Evolutionary conservation across 495 filamentous ascomycete genomes (phyloP), one percentile per base, ranked within the genome.

Genomic region (Tuber calosporum): DNA sequence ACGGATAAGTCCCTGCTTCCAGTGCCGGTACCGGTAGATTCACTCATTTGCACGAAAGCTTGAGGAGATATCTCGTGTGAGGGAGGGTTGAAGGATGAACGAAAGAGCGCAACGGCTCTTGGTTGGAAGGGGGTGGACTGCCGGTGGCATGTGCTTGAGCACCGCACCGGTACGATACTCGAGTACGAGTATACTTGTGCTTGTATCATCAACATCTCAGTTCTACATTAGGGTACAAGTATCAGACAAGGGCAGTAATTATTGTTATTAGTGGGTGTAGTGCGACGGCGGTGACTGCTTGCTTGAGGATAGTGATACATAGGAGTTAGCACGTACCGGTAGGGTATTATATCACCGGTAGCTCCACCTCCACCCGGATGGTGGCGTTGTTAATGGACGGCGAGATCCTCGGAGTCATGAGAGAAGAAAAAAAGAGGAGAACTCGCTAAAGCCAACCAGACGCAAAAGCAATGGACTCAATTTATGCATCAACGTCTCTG

Each of bases 401-500:
- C 53, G 22, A 58, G 22, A 58, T 4, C 48, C 4, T 43, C 42
- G 42, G 19, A 43, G 42, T 15, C 42, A 43, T 43, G 17, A 26
- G 34, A 34, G 34, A 34, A 13, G 15, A 62, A 26, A 62, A 34
- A 62, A 34, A 13, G 15, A 62, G 3, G 26, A 34, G 53, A 62
- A 26, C 53, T 62, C 53, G 53, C 53, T 34, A 62, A 62, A 62
- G 13, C 53, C 53, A 62, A 62, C 53, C 53, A 62, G 53, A 62
- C 26, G 13, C n/a, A 0, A 62, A 62, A 62, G 53, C 3, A 26
- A 62, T 62, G 11, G 11, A 34, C 13, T 62, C 17, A n/a, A n/a
- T n/a, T n/a, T n/a, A 34, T 62, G 53, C 53, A 62, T 62, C 30
- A 34, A 62, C 53, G 7, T 53, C 53, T 30, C 53, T 62, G 53